Conservation (phyloP, 2,329 filamentous ascomycete species). For the Curvularia sp. region DNA sequence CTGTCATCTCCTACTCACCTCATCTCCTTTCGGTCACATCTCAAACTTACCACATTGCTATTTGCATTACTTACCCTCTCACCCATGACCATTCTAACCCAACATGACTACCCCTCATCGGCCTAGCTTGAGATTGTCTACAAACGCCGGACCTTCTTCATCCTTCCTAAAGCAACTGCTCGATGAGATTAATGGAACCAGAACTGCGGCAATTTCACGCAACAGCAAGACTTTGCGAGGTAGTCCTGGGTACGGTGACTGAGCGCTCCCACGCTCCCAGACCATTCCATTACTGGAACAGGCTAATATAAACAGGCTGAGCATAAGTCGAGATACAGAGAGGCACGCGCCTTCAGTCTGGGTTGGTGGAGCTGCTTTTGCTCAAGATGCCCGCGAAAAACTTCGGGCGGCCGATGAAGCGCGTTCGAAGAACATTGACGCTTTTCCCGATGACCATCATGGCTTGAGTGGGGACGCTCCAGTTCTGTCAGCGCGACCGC, state of each 20-base stretch:
- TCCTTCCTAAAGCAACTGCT: conserved; percentile 39
- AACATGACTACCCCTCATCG: conserved; percentile 38
- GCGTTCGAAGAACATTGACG: conserved; percentile 15
- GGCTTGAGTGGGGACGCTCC: background rate
- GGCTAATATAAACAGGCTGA: background rate
- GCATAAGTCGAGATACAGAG: background rate
- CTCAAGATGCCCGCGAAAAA: conserved; percentile 34
- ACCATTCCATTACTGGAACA: background rate
- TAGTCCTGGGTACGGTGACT: background rate
- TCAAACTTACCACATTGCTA: conserved; percentile 14
- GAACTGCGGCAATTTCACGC: background rate
- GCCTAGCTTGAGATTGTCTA: conserved; percentile 10
- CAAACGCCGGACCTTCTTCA: conserved; percentile 21
- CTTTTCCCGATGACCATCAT: background rate
- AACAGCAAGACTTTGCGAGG: background rate
- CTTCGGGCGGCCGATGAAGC: conserved; percentile 38
- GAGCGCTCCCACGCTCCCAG: no score
- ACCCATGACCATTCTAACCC: conserved; percentile 26
- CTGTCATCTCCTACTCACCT: conserved; percentile 3
- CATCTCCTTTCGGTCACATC: conserved; percentile 5
- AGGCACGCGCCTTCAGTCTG: conserved; percentile 23
- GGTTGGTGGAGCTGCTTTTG: conserved; percentile 29
- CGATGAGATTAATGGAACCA: conserved; percentile 33
- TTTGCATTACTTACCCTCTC: conserved; percentile 29
- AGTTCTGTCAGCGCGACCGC: background rate